Conservation (phyloP, 192 early-diverging fungal species). For the Phlyctochytrium planicorne region DNA sequence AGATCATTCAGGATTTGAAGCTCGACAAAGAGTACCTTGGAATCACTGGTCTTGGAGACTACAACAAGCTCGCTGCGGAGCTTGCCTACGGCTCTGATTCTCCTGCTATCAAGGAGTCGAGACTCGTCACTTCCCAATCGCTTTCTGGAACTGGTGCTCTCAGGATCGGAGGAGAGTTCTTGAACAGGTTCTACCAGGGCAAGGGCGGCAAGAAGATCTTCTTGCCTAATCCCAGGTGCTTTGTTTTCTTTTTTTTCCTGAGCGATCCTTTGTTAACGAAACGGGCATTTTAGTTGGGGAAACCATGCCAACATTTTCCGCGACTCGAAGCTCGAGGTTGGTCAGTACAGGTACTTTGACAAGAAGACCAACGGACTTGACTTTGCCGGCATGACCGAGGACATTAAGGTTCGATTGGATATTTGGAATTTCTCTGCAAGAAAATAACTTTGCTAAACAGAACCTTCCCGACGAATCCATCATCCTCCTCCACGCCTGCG, state of each 20-base stretch:
- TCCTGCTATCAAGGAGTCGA: conserved; percentile 61
- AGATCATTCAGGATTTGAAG: conserved; percentile 57
- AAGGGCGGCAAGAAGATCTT: conserved; percentile 81
- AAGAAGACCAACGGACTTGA: conserved; percentile 89
- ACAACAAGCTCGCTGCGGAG: conserved; percentile 76
- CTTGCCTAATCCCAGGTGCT: conserved; percentile 75
- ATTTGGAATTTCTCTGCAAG: not conserved
- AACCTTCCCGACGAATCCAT: conserved; percentile 84
- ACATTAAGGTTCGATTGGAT: conserved; percentile 59
- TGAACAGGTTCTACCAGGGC: conserved; percentile 72
- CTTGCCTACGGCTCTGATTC: conserved; percentile 84
- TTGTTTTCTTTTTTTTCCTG: not conserved
- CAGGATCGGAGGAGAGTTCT: conserved; percentile 87
- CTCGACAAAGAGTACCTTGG: conserved; percentile 97
- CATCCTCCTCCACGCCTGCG: conserved; percentile 95
- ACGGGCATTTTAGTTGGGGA: conserved; percentile 93
- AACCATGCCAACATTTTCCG: conserved; percentile 95
- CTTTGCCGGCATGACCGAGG: conserved; percentile 87
- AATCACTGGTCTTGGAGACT: conserved; percentile 87
- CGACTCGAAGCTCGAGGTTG: conserved; percentile 84
- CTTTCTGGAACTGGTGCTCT: conserved; percentile 98
- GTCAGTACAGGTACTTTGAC: conserved; percentile 93
- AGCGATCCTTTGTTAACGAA: not conserved
- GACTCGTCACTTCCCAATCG: conserved; percentile 85
- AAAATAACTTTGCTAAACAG: conserved; percentile 22